Conservation (phyloP, 345 rosid species). For the Eucalyptus marginata region DNA sequence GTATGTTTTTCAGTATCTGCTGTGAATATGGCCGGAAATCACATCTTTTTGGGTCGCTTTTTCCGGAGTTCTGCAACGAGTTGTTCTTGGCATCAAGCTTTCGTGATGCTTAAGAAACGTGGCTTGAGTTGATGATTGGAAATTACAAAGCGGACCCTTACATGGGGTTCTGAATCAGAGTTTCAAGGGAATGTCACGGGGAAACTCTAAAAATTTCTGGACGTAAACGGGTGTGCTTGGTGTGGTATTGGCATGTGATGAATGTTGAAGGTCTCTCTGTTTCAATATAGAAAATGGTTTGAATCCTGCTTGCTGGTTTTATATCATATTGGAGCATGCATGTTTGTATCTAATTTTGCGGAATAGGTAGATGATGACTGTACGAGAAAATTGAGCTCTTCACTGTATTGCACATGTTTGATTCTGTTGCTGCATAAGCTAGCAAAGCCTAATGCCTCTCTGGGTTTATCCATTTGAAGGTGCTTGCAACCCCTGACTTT, state of each 20-base stretch:
- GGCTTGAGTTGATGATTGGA: not conserved
- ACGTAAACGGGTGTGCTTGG: not conserved
- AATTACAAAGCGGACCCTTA: not conserved
- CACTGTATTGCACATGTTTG: not conserved
- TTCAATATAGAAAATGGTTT: not conserved
- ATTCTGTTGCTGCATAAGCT: not conserved
- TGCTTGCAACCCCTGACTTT: slow-evolving; percentile 56
- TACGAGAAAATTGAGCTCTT: not conserved
- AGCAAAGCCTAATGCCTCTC: not conserved
- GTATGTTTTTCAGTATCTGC: not conserved
- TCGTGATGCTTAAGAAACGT: not conserved
- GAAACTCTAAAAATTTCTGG: not conserved
- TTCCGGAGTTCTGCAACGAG: not conserved
- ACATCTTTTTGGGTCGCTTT: not conserved
- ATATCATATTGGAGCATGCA: not conserved
- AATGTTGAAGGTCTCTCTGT: not conserved
- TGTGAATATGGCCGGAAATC: not conserved
- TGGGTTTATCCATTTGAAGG: slow-evolving; percentile 16
- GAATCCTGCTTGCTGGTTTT: not conserved
- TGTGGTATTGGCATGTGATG: not conserved
- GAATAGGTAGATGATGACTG: not conserved
- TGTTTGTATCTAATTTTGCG: not conserved
- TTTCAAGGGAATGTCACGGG: not conserved
- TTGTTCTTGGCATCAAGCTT: not conserved
- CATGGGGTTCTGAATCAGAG: not conserved